These are phyloP conservation scores for Neurospora sp. DNA, from an alignment of 2,329 filamentous ascomycete species.

Conservation along the genomic window DNA sequence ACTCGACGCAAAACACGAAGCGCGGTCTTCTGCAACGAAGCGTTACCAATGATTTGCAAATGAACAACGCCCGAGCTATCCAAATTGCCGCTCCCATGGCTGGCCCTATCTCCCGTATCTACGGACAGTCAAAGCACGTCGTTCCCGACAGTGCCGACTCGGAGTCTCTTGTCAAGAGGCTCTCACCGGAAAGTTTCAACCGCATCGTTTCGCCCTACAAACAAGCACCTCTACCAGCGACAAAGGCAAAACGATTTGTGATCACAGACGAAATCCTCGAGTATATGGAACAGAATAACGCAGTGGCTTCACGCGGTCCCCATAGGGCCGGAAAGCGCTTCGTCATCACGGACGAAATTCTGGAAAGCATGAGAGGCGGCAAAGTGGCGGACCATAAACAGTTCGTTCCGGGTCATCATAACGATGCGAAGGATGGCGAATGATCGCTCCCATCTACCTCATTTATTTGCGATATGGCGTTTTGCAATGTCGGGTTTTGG, in stretches of 20 bases:
- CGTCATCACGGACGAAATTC: slow-evolving; percentile 3
- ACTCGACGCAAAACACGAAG: slow-evolving; percentile 15
- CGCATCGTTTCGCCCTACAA: not conserved
- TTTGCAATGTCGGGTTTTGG: not conserved
- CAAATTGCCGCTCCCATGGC: slow-evolving; percentile 11
- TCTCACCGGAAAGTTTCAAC: not conserved
- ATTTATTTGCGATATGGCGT: not conserved
- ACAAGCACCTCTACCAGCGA: not conserved
- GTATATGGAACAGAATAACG: not conserved
- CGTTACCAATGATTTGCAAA: slow-evolving; percentile 16
- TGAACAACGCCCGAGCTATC: slow-evolving; percentile 19
- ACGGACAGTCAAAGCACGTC: slow-evolving; percentile 17
- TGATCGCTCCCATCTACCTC: not conserved
- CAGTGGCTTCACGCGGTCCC: not conserved
- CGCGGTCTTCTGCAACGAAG: slow-evolving; percentile 11
- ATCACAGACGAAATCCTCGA: not conserved
- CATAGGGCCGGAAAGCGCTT: slow-evolving; percentile 2
- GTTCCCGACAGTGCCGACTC: slow-evolving; percentile 7
- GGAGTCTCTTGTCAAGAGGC: not conserved
- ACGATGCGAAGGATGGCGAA: not conserved
- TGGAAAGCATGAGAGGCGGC: not conserved
- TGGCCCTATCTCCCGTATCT: slow-evolving; percentile 4
- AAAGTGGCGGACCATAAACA: not conserved
- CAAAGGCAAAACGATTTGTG: not conserved
- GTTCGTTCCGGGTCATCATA: not conserved